These are phyloP conservation scores for Daldinia loculata DNA, from an alignment of 495 filamentous ascomycete species.

Conservation along the genomic window DNA sequence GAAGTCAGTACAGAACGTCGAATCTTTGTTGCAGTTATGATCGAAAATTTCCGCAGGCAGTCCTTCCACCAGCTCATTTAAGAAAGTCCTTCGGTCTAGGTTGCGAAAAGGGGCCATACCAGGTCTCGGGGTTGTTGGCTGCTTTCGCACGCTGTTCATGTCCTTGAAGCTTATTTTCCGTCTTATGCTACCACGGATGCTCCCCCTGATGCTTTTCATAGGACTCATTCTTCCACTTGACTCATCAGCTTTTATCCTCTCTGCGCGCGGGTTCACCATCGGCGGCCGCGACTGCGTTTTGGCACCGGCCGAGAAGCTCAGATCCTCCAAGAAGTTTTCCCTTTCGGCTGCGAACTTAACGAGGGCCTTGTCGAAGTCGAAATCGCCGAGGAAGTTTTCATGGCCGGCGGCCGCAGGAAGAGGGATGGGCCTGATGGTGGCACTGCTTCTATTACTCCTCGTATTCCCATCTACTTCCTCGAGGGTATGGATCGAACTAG, in stretches of 20 bases:
- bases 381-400: constrained; percentile 59
- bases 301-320: constrained; percentile 88
- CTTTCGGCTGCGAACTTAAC: constrained; percentile 93
- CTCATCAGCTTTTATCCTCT: constrained; percentile 84
- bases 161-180: constrained; percentile 89
- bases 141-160: constrained; percentile 93
- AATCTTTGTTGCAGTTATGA: constrained; percentile 43
- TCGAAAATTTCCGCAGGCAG: constrained; percentile 36
- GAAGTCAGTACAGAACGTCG: constrained; percentile 46
- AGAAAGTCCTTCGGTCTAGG: constrained; percentile 34
- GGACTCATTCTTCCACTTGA: constrained; percentile 56
- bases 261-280: constrained; percentile 77
- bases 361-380: constrained; percentile 92
- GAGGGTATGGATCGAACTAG: constrained; percentile 69
- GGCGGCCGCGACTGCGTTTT: constrained; percentile 73
- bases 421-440: constrained; percentile 74
- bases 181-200: constrained; percentile 76
- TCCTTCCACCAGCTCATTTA: constrained; percentile 38
- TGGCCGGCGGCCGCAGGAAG: constrained; percentile 46
- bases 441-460: constrained; percentile 86
- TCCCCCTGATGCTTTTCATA: constrained; percentile 60
- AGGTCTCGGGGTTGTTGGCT: constrained; percentile 76
- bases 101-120: constrained; percentile 63
- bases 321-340: constrained; percentile 91
- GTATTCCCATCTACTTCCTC: constrained; percentile 69